A percentile compares a stretch with the other conserved stretches of the same genome.
Conservation (phyloP, 495 filamentous ascomycete genomes). For the Neurospora cerealis region DNA sequence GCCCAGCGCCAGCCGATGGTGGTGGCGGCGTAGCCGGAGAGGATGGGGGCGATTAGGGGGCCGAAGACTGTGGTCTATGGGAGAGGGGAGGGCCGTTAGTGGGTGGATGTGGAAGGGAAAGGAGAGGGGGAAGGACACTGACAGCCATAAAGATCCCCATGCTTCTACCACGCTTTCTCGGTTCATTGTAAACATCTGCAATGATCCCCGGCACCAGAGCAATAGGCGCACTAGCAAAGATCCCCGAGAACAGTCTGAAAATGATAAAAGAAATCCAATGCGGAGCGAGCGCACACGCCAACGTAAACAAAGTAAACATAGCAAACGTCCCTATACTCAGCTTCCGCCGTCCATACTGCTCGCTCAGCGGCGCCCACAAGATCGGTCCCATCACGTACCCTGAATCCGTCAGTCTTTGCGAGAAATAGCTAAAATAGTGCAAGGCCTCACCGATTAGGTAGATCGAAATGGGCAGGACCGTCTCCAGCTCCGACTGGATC, state of each 20-base stretch:
- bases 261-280: constrained; percentile 56
- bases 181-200: constrained; percentile 54
- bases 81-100: background rate
- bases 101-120: background rate
- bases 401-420: background rate
- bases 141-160: constrained; percentile 63
- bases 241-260: constrained; percentile 57
- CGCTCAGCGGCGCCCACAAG: constrained; percentile 59
- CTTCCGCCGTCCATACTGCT: constrained; percentile 56
- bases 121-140: constrained; percentile 25
- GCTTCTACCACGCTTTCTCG: constrained; percentile 51
- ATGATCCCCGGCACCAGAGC: constrained; percentile 63
- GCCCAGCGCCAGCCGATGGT: constrained; percentile 56
- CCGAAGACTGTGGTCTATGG: constrained; percentile 53
- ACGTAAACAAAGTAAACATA: constrained; percentile 54
- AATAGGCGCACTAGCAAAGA: constrained; percentile 57
- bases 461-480: constrained; percentile 66
- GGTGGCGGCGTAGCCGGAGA: constrained; percentile 52
- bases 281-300: constrained; percentile 60
- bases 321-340: constrained; percentile 53
- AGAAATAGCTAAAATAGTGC: background rate
- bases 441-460: constrained; percentile 47
- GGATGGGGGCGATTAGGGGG: constrained; percentile 56
- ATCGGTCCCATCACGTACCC: constrained; percentile 35
- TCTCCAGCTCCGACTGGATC: constrained; percentile 43